These are phyloP conservation scores for Plasmopara muralis DNA, from an alignment of 352 stramenopile species.

Conservation along the genomic window DNA sequence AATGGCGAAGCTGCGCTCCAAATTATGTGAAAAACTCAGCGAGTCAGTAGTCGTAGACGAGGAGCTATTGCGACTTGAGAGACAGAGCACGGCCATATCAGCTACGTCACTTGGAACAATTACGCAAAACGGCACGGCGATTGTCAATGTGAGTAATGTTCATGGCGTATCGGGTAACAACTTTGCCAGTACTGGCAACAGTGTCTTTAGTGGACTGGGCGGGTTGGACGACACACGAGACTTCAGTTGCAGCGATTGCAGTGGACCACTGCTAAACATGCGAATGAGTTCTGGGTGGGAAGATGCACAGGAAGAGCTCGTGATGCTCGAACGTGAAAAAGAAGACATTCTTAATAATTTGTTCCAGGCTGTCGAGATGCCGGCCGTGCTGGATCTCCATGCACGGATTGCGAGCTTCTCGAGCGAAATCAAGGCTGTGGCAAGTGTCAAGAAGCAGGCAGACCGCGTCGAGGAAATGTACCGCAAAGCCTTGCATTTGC, in stretches of 20 bases:
- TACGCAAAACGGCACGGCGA: slow-evolving; percentile 24
- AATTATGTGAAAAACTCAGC: slow-evolving; percentile 65
- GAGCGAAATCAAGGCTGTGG: slow-evolving; percentile 71
- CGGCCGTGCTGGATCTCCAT: slow-evolving; percentile 65
- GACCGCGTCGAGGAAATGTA: slow-evolving; percentile 65
- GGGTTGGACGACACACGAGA: slow-evolving; percentile 25
- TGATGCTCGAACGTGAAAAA: slow-evolving; percentile 59
- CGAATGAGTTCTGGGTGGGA: slow-evolving; percentile 30
- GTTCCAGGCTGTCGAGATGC: slow-evolving; percentile 48
- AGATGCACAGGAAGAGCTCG: slow-evolving; percentile 52
- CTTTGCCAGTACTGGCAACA: slow-evolving; percentile 18
- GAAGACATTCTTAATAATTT: slow-evolving; percentile 65
- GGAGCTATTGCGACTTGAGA: slow-evolving; percentile 56
- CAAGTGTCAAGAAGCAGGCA: slow-evolving; percentile 71
- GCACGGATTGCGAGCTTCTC: slow-evolving; percentile 62
- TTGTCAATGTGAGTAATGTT: slow-evolving; percentile 33
- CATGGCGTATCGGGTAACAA: slow-evolving; percentile 15
- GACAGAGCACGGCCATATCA: slow-evolving; percentile 56
- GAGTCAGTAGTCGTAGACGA: slow-evolving; percentile 61
- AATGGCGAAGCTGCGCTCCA: slow-evolving; percentile 65
- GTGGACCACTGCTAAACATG: slow-evolving; percentile 18
- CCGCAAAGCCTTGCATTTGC: slow-evolving; percentile 61
- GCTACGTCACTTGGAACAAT: slow-evolving; percentile 47
- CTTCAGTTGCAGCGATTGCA: slow-evolving; percentile 30
- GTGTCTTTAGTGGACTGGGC: slow-evolving; percentile 15